Evolutionary conservation across 768 basidiomycete genomes (phyloP).

Genomic region (Dentipellis fragilis): DNA sequence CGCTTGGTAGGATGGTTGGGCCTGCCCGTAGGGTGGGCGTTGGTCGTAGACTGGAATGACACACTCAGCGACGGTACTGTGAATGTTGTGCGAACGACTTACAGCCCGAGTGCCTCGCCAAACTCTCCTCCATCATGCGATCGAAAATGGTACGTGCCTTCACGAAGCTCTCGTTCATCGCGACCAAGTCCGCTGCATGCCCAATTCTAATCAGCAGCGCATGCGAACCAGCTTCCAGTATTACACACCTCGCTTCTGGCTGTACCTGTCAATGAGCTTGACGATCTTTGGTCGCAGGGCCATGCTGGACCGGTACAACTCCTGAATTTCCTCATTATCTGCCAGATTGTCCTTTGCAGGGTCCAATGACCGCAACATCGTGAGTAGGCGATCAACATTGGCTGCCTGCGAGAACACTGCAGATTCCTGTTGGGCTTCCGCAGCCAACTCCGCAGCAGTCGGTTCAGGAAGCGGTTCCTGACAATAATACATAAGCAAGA

Average conservation of each 20-base stretch:
- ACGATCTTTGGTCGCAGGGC: conserved; percentile 89
- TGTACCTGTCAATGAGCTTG: conserved; percentile 93
- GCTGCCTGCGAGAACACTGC: conserved; percentile 81
- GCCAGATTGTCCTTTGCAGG: conserved; percentile 9
- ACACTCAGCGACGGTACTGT: conserved; percentile 5
- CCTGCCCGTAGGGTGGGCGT: conserved; percentile 18
- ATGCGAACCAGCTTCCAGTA: neutral
- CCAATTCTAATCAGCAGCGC: neutral
- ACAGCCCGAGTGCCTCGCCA: conserved; percentile 66
- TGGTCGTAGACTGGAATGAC: conserved; percentile 44
- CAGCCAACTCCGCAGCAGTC: conserved; percentile 61
- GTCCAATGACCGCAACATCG: conserved; percentile 2
- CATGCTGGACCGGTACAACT: conserved; percentile 87
- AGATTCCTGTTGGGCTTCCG: conserved; percentile 81
- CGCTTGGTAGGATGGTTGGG: conserved; percentile 17
- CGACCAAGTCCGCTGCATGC: conserved; percentile 73
- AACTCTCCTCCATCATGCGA: conserved; percentile 85
- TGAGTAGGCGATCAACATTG: conserved; percentile 65
- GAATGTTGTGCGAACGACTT: conserved; percentile 14
- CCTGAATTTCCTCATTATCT: conserved; percentile 35
- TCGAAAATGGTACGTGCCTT: conserved; percentile 86
- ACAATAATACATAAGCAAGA: neutral
- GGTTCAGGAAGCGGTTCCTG: conserved; percentile 85
- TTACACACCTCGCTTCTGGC: conserved; percentile 71
- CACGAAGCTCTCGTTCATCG: conserved; percentile 92